Evolutionary conservation across 768 basidiomycete species (phyloP).

Genomic region (Termitomyces sp.): DNA sequence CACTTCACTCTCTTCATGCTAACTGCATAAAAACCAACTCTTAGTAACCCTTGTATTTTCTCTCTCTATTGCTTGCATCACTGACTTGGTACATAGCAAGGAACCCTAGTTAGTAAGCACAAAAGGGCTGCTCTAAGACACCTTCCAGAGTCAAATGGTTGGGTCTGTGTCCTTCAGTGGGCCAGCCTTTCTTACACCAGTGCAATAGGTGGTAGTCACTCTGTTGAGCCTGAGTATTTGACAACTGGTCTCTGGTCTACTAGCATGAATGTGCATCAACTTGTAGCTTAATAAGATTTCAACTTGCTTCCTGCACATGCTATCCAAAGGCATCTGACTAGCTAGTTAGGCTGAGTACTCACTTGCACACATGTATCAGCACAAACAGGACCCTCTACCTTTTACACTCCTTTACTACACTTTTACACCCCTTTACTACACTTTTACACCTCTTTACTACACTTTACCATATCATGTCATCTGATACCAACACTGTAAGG

Average conservation of each 20-base stretch:
- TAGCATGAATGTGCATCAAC: neutral
- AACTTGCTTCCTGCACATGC: neutral
- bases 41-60: too few relatives aligned
- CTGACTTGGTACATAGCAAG: neutral
- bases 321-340: neutral
- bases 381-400: neutral
- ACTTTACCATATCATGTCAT: too few relatives aligned
- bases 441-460: too few relatives aligned
- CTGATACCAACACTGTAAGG: too few relatives aligned
- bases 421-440: too few relatives aligned
- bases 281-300: neutral
- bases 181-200: neutral
- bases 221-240: neutral
- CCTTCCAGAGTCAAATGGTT: neutral
- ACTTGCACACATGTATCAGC: neutral
- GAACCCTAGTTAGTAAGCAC: conserved; percentile 4
- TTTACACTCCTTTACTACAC: too few relatives aligned
- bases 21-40: too few relatives aligned
- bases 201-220: neutral
- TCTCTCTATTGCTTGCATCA: too few relatives aligned
- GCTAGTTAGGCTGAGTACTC: neutral
- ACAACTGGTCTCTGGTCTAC: neutral
- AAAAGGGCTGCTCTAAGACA: neutral
- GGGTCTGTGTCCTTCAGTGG: neutral
- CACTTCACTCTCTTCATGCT: too few relatives aligned